Base-by-base conservation (phyloP, 495 filamentous ascomycete genomes). In the Gamarada debralockiae region DNA sequence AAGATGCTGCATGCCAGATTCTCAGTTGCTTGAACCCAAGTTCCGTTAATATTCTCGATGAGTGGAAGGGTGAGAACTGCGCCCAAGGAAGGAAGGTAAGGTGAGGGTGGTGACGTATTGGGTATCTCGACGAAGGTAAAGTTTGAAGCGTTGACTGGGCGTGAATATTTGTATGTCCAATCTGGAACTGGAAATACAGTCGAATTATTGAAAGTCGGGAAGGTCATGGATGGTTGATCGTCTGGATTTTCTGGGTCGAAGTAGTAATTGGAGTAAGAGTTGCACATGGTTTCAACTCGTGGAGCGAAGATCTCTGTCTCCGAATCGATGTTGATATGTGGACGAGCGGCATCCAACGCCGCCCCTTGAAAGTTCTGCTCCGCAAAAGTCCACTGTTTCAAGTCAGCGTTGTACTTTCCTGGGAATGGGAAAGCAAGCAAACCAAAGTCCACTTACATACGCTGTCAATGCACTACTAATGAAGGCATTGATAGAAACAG, bases 1-100 rank as follows among this genome's bases (percentile, higher is more conserved):
- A 40, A 51, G n/a, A 51, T 51, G 37, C 48, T 51, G 24, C 48
- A 51, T 8, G 48, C 48, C 7, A 40, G 13, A 27, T 51, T 51
- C 37, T 51, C 34, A 2, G 48, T 40, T 13, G 48, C 15, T 33
- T 51, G 48, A n/a, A 25, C 21, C 34, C 37, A 51, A 12, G 48
- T 40, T 27, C 34, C 37, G 17, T 51, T 51, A 3, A 27, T 20
- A 18, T 41, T 40, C 8, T 40, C 18, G 20, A 51, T 20, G n/a
- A 51, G 20, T 3, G 48, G 48, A 27, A 51, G 6, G 5, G 23
- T 25, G 20, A 51, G 10, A 41, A 51, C 46, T 9, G 48, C 48
- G 12, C 48, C 48, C 2, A 51, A 23, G 18, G 48, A 51, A 13
- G 48, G 48, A n/a, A n/a, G n/a, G n/a, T n/a, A n/a, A n/a, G n/a